Percentiles rank a stretch among this genome's conserved stretches.
Conservation (phyloP, 148 eudicot species). For the Dianthus caryophyllus region DNA sequence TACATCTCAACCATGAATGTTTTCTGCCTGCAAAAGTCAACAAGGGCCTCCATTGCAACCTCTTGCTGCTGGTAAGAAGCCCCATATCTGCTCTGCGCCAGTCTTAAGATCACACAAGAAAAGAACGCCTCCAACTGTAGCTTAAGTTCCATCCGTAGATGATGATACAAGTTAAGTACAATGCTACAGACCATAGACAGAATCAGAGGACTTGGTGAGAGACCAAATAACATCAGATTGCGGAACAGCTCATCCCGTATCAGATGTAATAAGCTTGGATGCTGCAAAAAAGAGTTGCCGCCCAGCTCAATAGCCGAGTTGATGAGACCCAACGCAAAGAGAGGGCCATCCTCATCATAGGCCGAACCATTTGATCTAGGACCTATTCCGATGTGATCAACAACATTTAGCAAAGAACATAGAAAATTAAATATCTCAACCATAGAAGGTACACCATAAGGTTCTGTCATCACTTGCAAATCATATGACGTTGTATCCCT, state of each 20-base stretch:
- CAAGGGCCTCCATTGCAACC: constrained; percentile 97
- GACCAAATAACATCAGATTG: constrained; percentile 81
- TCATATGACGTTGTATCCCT: constrained; percentile 48
- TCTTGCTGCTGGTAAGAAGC: constrained; percentile 93
- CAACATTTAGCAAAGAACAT: constrained; percentile 70
- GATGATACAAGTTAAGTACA: constrained; percentile 76
- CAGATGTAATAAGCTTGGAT: constrained; percentile 63
- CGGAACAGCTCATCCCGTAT: constrained; percentile 82
- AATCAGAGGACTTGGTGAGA: constrained; percentile 85
- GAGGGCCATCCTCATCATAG: constrained; percentile 87
- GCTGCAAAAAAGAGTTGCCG: constrained; percentile 61
- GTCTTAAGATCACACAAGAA: constrained; percentile 70
- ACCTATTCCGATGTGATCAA: constrained; percentile 58
- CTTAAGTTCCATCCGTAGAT: constrained; percentile 66
- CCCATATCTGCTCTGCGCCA: constrained; percentile 80
- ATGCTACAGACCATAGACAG: constrained; percentile 90
- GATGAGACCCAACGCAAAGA: constrained; percentile 81
- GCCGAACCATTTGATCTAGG: constrained; percentile 68
- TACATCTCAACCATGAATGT: constrained; percentile 81
- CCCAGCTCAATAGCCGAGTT: constrained; percentile 86
- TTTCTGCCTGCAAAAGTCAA: constrained; percentile 91
- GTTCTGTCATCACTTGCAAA: constrained; percentile 52
- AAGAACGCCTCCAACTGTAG: constrained; percentile 90
- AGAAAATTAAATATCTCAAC: constrained; percentile 86
- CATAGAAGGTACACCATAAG: constrained; percentile 90